phyloP scores from a whole-genome alignment of 441 rosid genomes.

The Manihot esculenta region DNA sequence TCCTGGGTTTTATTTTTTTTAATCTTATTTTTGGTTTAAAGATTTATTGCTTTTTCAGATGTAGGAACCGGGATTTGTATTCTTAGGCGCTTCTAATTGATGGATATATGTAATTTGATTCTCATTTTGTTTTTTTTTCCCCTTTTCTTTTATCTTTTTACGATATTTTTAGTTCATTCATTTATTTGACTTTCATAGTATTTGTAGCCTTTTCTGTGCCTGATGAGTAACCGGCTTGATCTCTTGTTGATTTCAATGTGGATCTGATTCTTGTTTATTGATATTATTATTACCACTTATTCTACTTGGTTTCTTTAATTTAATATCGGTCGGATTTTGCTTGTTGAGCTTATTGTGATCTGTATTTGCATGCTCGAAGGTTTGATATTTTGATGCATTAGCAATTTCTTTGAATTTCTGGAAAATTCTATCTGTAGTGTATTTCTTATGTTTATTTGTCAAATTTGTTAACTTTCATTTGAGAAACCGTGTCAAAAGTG shows the following conservation, averaged over 20 bases:
- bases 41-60: background rate
- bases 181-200: too few species aligned
- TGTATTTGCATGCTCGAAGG: too few species aligned
- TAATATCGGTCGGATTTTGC: background rate
- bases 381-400: too few species aligned
- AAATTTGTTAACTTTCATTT: background rate
- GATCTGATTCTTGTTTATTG: background rate
- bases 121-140: background rate
- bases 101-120: background rate
- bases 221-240: background rate
- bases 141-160: too few species aligned
- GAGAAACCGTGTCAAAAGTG: background rate
- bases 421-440: too few species aligned
- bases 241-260: conserved; percentile 8
- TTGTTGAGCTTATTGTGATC: background rate
- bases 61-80: background rate
- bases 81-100: background rate
- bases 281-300: too few species aligned
- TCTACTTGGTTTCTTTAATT: too few species aligned
- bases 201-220: too few species aligned
- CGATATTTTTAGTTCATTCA: background rate
- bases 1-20: background rate
- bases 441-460: too few species aligned
- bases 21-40: background rate
- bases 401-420: too few species aligned